These are phyloP conservation scores for Sphaceloma murrayae DNA, from an alignment of 2,329 filamentous ascomycete species.

Conservation along the genomic window DNA sequence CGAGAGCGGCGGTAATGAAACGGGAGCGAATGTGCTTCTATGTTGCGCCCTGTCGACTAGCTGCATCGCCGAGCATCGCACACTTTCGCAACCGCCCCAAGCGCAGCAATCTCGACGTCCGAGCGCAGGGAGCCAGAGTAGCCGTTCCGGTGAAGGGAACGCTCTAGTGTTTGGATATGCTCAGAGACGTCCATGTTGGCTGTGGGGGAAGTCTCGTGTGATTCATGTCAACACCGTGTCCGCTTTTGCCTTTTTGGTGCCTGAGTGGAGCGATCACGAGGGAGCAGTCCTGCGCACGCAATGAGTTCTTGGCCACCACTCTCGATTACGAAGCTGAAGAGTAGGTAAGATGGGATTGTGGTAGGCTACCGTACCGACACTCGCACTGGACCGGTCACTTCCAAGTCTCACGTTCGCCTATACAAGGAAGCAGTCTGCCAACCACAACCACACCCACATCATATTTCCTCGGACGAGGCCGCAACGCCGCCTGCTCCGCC, in stretches of 20 bases:
- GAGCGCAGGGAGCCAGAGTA: background rate
- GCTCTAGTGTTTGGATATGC: constrained; percentile 11
- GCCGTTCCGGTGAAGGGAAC: constrained; percentile 8
- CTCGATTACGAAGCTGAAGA: too few relatives aligned
- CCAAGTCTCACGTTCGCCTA: too few relatives aligned
- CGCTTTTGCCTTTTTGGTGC: constrained; percentile 1
- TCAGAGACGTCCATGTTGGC: background rate
- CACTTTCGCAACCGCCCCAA: constrained; percentile 7
- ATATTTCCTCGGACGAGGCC: background rate
- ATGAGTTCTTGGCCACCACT: too few relatives aligned
- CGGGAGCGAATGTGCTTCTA: constrained; percentile 11
- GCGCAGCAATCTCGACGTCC: background rate
- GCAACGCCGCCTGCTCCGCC: constrained; percentile 5
- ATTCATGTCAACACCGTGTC: constrained; percentile 8
- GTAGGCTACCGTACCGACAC: too few relatives aligned
- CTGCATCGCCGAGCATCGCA: constrained; percentile 12
- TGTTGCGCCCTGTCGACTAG: constrained; percentile 11
- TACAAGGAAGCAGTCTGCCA: too few relatives aligned
- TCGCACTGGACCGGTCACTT: too few relatives aligned
- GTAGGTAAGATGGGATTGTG: too few relatives aligned
- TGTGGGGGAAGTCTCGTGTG: constrained; percentile 2
- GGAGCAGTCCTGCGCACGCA: too few relatives aligned
- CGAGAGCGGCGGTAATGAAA: constrained; percentile 10
- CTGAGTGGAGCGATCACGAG: background rate
- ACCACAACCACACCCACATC: too few relatives aligned